A percentile compares a stretch with the other conserved stretches of the same genome.
Evolutionary conservation across 345 rosid species (phyloP).

Genomic region (Trapa bicornis): DNA sequence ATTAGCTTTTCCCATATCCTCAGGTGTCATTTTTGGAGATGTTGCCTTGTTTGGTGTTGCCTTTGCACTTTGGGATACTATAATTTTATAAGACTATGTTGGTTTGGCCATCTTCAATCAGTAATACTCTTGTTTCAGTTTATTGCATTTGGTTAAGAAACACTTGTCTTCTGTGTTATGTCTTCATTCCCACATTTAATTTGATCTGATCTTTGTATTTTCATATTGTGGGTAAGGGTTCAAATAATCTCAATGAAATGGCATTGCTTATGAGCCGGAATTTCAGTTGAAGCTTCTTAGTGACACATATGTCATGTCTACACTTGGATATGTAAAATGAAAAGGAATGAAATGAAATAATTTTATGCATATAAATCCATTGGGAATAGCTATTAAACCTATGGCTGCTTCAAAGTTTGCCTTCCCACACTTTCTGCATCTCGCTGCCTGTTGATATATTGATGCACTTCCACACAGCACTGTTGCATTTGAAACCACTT

Average conservation of each 20-base stretch:
- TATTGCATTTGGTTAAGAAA: background rate
- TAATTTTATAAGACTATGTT: background rate
- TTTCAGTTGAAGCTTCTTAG: too few relatives aligned
- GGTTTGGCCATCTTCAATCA: background rate
- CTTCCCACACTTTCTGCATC: slow-evolving; percentile 21
- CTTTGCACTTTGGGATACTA: background rate
- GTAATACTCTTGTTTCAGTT: background rate
- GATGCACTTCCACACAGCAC: slow-evolving; percentile 48
- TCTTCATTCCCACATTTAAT: background rate
- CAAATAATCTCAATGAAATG: background rate
- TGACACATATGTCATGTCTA: too few relatives aligned
- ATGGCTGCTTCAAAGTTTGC: slow-evolving; percentile 1
- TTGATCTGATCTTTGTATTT: background rate
- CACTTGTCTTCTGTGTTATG: background rate
- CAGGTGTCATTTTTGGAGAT: background rate
- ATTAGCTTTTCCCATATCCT: background rate
- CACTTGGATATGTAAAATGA: too few relatives aligned
- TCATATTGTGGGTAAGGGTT: background rate
- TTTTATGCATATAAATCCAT: background rate
- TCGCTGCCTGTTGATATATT: slow-evolving; percentile 12
- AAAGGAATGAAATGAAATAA: background rate
- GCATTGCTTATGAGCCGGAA: too few relatives aligned
- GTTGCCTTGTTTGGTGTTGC: background rate
- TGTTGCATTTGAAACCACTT: slow-evolving; percentile 51
- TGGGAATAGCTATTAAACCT: background rate